Evolutionary conservation across 768 basidiomycete genomes (phyloP), one percentile per base, ranked within the genome.

Genomic region (Psilocybe cubensis): DNA sequence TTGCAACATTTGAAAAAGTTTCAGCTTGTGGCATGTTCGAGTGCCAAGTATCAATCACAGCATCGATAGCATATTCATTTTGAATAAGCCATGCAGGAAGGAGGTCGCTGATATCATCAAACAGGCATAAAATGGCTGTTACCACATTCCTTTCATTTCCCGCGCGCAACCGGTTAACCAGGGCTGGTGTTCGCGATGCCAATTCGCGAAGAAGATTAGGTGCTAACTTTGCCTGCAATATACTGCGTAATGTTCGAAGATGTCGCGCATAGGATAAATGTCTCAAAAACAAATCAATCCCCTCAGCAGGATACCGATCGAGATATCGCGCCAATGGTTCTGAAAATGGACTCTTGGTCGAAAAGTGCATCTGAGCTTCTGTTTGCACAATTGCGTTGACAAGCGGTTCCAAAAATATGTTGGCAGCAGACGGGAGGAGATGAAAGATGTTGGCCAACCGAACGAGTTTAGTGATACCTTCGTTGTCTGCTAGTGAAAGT

Each of bases 381-480:
- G 94, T 94, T 65, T 96, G 90, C 27, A 98, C 95, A 51, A 98
- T 86, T 9, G 87, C 80, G 58, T 89, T 89, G 59, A 94, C 86
- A n/a, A 98, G 83, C 47, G 85, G 85, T 63, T 93, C 87, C 33
- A 99, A 80, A 74, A 96, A 99, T 43, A 91, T 89, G 62, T 93
- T 93, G 43, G 97, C 96, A 0, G 95, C 89, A 6, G 91, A 89
- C 1, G 97, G 97, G 9, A 99, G 81, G 3, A 98, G 86, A 67
- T 98, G 96, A 77, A 99, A 98, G 57, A 99, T 94, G 66, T 98
- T 96, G 53, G 96, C 91, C 54, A 99, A 79, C n/a, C 91, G 88
- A 25, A 96, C 94, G 60, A 99, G 85, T 68, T 98, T 93, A 24
- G 88, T 89, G 61, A 99, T 92, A 40, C 89, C 91, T 66, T 94